Evolutionary conservation across 2,329 filamentous ascomycete species (phyloP).

Genomic region (Orbilia brochopaga): DNA sequence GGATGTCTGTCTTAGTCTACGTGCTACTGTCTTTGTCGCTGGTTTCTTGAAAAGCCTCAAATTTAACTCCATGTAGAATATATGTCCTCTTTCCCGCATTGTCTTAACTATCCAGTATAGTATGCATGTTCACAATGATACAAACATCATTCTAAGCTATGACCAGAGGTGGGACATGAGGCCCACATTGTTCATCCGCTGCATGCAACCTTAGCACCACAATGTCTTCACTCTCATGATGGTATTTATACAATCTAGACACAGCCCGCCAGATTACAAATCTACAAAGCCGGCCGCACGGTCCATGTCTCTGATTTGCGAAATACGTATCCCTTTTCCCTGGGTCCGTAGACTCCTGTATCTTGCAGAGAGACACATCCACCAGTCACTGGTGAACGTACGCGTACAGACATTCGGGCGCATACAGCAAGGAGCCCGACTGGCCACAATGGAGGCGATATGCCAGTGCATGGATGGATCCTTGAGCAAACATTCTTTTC

Average conservation of each 20-base stretch:
- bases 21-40: constrained; percentile 12
- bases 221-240: background rate
- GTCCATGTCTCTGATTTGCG: background rate
- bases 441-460: background rate
- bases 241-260: background rate
- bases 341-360: too few relatives aligned
- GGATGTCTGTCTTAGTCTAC: constrained; percentile 18
- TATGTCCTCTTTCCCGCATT: background rate
- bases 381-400: background rate
- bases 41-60: constrained; percentile 34
- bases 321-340: too few relatives aligned
- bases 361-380: too few relatives aligned
- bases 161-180: background rate
- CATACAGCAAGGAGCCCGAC: background rate
- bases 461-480: background rate
- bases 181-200: background rate
- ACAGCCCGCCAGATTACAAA: background rate
- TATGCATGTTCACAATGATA: background rate
- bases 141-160: too few relatives aligned
- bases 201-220: background rate
- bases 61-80: constrained; percentile 2
- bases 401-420: background rate
- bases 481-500: background rate
- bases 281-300: background rate
- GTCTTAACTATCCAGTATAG: background rate